Evolutionary conservation across 345 rosid genomes (phyloP).

Genomic region (Rubroshorea leprosula): DNA sequence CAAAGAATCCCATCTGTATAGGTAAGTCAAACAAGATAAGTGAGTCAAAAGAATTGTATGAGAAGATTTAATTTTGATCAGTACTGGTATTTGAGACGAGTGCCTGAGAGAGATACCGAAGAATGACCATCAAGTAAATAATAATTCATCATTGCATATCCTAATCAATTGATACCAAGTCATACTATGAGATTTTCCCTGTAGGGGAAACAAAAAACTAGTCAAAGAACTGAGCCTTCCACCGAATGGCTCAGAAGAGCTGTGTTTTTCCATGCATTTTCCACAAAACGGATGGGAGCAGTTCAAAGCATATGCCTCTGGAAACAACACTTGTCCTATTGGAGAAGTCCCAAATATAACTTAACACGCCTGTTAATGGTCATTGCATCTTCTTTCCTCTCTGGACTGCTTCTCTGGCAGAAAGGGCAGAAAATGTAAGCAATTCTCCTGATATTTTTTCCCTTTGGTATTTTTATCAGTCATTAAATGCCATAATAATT

Average conservation of each 20-base stretch:
- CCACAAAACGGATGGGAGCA: slow-evolving; percentile 42
- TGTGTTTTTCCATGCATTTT: slow-evolving; percentile 25
- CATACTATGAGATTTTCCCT: background rate
- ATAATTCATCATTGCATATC: background rate
- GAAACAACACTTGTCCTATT: slow-evolving; percentile 53
- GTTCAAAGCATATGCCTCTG: slow-evolving; percentile 49
- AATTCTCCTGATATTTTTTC: background rate
- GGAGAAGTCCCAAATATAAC: slow-evolving; percentile 54
- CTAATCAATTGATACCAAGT: background rate
- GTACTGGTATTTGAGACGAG: background rate
- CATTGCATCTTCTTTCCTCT: slow-evolving; percentile 23
- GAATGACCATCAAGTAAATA: too few species aligned
- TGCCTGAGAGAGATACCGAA: background rate
- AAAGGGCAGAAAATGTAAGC: slow-evolving; percentile 43
- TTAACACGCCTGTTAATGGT: slow-evolving; percentile 30
- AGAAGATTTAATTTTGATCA: background rate
- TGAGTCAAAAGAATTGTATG: background rate
- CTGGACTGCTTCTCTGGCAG: slow-evolving; percentile 46
- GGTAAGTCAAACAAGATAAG: slow-evolving; percentile 16
- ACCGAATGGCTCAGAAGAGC: slow-evolving; percentile 19
- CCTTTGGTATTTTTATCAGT: background rate
- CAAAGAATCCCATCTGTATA: slow-evolving; percentile 24
- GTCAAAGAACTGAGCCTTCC: slow-evolving; percentile 23
- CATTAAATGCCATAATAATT: background rate
- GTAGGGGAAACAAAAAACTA: slow-evolving; percentile 16